phyloP scores from a whole-genome alignment of 495 filamentous ascomycete genomes.

The Neurospora pannonica region DNA sequence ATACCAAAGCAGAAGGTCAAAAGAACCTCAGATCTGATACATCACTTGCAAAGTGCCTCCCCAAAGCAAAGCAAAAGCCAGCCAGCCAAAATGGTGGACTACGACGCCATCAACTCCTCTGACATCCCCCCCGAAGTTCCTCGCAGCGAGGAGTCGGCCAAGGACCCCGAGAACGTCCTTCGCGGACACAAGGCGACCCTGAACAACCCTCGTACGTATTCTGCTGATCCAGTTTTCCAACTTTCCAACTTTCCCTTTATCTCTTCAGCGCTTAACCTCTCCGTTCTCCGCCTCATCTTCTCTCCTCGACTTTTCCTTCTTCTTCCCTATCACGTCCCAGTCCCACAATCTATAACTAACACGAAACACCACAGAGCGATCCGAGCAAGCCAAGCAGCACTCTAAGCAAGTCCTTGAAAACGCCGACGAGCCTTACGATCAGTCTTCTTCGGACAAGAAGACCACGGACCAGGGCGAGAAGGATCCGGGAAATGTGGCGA shows the following conservation, averaged over 20 bases:
- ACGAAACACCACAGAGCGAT: constrained; percentile 22
- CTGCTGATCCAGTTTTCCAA: not conserved
- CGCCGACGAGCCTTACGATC: constrained; percentile 20
- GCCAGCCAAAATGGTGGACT: not conserved
- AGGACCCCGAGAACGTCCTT: constrained; percentile 31
- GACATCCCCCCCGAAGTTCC: constrained; percentile 16
- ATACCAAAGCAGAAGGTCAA: no score
- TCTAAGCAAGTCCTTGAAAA: constrained; percentile 34
- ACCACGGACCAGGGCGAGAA: constrained; percentile 19
- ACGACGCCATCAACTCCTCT: not conserved
- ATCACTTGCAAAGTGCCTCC: not conserved
- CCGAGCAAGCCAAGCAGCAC: constrained; percentile 36
- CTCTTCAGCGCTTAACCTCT: not conserved
- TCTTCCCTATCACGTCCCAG: no score
- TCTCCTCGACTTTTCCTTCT: not conserved
- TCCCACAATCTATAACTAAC: not conserved
- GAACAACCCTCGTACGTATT: constrained; percentile 33
- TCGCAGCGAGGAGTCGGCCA: constrained; percentile 2
- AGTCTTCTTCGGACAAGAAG: constrained; percentile 6
- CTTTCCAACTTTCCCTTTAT: no score
- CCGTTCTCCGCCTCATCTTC: not conserved
- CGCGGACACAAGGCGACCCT: constrained; percentile 42
- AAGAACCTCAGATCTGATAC: not conserved
- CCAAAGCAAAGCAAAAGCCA: not conserved
- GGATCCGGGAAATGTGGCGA: constrained; percentile 31